phyloP scores from a whole-genome alignment of 139 green algal genomes.

The Micractinium conductrix region DNA sequence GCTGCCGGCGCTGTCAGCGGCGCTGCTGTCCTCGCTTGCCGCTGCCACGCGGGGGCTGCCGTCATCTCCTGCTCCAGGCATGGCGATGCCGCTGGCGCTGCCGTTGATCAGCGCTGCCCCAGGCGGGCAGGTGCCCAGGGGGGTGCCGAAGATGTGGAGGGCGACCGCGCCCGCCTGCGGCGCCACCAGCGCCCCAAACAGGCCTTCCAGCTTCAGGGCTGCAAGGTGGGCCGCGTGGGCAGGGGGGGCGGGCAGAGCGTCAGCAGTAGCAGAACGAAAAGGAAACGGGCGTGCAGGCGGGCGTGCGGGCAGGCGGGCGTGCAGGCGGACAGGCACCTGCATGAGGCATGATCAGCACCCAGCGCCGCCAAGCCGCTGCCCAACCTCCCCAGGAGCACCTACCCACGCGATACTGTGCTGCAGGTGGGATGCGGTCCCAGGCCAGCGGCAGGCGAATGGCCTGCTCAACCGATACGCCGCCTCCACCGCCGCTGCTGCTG shows the following conservation, averaged over 20 bases:
- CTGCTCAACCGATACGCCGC: not conserved
- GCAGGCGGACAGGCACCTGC: not conserved
- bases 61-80: not conserved
- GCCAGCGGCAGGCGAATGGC: constrained; percentile 43
- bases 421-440: constrained; percentile 44
- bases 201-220: constrained; percentile 18
- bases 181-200: constrained; percentile 27
- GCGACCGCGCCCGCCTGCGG: constrained; percentile 10
- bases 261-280: too few relatives aligned
- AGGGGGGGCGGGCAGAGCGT: not conserved
- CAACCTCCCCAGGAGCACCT: not conserved
- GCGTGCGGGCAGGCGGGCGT: not conserved
- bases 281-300: too few relatives aligned
- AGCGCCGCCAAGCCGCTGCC: not conserved
- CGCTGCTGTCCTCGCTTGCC: not conserved
- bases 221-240: not conserved
- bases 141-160: constrained; percentile 57
- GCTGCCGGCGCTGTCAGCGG: not conserved
- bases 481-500: not conserved
- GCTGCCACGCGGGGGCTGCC: not conserved
- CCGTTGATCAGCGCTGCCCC: constrained; percentile 26
- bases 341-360: not conserved
- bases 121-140: constrained; percentile 53
- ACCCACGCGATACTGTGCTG: constrained; percentile 50
- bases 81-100: not conserved